Evolutionary conservation across 352 stramenopile species (phyloP).

Genomic region (Phytophthora colocasiae): DNA sequence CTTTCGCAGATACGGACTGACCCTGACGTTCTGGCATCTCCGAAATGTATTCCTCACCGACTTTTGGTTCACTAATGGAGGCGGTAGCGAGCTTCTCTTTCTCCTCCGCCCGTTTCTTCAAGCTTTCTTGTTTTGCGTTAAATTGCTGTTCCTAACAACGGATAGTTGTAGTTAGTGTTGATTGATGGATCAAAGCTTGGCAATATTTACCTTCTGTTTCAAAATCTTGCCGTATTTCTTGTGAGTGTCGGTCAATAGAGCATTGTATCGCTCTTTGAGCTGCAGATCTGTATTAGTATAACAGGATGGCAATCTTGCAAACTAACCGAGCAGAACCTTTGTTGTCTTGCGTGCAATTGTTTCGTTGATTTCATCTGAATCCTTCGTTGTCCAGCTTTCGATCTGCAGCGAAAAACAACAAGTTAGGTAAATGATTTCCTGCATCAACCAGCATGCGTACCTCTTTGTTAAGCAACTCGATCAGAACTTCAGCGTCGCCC

Average conservation of each 20-base stretch:
- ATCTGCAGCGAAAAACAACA: constrained; percentile 11
- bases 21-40: not conserved
- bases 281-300: constrained; percentile 11
- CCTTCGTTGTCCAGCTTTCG: constrained; percentile 15
- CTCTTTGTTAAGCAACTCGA: constrained; percentile 40
- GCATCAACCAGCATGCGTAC: constrained; percentile 12
- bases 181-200: constrained; percentile 22
- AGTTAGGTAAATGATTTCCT: too few relatives aligned
- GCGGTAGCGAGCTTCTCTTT: constrained; percentile 1
- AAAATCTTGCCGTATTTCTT: constrained; percentile 37
- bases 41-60: not conserved
- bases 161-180: constrained; percentile 1
- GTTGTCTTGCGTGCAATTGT: constrained; percentile 11
- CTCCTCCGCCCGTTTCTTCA: constrained; percentile 21
- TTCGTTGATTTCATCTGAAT: constrained; percentile 16
- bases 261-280: constrained; percentile 34
- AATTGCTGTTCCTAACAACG: constrained; percentile 31
- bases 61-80: not conserved
- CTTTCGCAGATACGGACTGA: constrained; percentile 8
- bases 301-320: not conserved
- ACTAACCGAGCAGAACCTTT: constrained; percentile 14
- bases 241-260: constrained; percentile 13
- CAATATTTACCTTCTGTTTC: constrained; percentile 30
- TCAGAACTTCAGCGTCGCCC: constrained; percentile 31
- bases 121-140: constrained; percentile 24